Percentiles rank a stretch among this genome's conserved stretches.
Evolutionary conservation across 2,329 filamentous ascomycete species (phyloP).

Genomic region (Cladosporium sphaerospermum): DNA sequence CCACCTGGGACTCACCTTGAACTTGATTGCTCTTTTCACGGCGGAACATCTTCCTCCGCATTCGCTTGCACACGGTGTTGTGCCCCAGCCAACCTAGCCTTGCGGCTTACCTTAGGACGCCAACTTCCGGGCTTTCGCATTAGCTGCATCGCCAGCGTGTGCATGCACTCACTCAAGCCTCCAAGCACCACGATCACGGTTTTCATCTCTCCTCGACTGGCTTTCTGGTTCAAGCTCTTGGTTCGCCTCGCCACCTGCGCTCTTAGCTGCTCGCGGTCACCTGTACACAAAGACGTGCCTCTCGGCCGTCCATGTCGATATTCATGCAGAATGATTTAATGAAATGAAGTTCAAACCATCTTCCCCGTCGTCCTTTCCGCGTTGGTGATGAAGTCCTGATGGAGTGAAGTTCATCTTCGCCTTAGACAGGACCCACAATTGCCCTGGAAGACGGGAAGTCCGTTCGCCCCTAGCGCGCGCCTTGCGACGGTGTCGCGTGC

Average conservation of each 20-base stretch:
- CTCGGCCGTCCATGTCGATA: background rate
- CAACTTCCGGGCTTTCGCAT: background rate
- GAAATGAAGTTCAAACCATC: constrained; percentile 1
- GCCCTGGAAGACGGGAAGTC: constrained; percentile 6
- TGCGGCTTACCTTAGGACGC: background rate
- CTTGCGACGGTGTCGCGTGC: constrained; percentile 1
- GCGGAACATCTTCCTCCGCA: too few relatives aligned
- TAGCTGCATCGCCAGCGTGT: too few relatives aligned
- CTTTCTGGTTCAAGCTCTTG: background rate
- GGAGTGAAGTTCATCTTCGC: constrained; percentile 4
- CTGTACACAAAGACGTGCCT: background rate
- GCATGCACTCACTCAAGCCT: too few relatives aligned
- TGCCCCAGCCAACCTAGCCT: too few relatives aligned
- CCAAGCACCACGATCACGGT: background rate
- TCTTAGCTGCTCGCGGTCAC: background rate
- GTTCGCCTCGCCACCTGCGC: background rate
- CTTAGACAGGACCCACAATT: constrained; percentile 10
- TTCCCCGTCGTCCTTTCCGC: background rate
- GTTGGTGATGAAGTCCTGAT: background rate
- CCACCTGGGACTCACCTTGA: background rate
- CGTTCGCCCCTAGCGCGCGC: constrained; percentile 8
- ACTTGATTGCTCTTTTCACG: too few relatives aligned
- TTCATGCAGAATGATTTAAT: constrained; percentile 9
- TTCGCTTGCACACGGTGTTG: too few relatives aligned
- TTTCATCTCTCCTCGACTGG: background rate